A percentile compares a stretch with the other conserved stretches of the same genome.
Evolutionary conservation across 495 filamentous ascomycete species (phyloP).

Genomic region (Penicillium robsamsonii): DNA sequence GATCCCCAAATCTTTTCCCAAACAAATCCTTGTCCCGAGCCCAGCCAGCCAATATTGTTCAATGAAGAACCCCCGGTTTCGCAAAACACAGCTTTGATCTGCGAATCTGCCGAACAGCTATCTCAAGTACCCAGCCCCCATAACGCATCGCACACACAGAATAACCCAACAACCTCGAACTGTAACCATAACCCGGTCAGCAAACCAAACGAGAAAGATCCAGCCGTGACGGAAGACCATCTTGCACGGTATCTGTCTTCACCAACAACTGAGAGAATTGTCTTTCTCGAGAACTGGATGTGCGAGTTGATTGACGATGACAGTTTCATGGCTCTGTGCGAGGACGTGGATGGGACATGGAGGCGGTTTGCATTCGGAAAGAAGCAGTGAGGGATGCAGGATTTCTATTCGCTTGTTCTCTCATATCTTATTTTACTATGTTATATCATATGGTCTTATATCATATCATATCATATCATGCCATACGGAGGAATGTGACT

Average conservation of each 20-base stretch:
- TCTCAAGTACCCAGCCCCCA: not conserved
- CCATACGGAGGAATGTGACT: not conserved
- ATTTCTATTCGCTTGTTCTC: not conserved
- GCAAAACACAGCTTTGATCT: not conserved
- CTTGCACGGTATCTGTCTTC: conserved; percentile 32
- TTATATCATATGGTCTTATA: not conserved
- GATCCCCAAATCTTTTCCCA: not conserved
- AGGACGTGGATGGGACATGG: conserved; percentile 48
- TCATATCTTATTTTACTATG: not conserved
- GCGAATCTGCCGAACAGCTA: not conserved
- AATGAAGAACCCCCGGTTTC: not conserved
- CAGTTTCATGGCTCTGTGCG: conserved; percentile 40
- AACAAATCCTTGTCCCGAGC: not conserved
- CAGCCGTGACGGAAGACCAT: conserved; percentile 25
- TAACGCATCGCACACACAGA: not conserved
- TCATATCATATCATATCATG: not conserved
- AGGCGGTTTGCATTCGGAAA: conserved; percentile 42
- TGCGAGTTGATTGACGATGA: conserved; percentile 45
- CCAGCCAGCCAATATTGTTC: not conserved
- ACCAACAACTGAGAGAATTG: conserved; percentile 36
- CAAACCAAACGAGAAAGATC: not conserved
- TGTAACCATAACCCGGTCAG: not conserved
- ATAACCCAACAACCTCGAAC: not conserved
- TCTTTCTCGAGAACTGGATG: conserved; percentile 44
- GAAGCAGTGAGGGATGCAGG: conserved; percentile 6